Base-by-base conservation (phyloP, 768 basidiomycete species). In the Paxillus involutus region DNA sequence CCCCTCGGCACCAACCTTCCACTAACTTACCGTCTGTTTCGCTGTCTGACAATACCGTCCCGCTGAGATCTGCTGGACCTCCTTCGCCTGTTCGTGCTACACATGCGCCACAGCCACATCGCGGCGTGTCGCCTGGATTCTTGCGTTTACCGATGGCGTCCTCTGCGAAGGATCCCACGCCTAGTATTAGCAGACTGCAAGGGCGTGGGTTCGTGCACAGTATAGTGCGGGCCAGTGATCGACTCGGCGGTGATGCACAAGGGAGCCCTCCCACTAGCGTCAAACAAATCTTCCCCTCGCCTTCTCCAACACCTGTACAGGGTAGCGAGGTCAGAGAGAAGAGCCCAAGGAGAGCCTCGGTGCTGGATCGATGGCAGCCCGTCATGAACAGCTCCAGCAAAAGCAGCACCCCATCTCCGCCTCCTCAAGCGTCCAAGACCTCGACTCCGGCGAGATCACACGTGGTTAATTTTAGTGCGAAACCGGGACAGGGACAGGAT, bases 191-290 rank as follows among this genome's bases (percentile, higher is more conserved):
- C 56, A 75, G 90, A 55, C 71, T 94, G 16, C 85, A 92, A 62
- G 91, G 91, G 17, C 84, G 91, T 39, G 91, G 91, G 4, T 92
- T 94, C 64, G 91, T 94, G 3, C 86, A 89, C 68, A 89, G 80
- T 57, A 84, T 91, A 74, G 86, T 94, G 33, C 85, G 87, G 69
- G 85, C 78, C 44, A 89, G 82, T 60, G 74, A 79, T 16, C 75
- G 80, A 57, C 67, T 85, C 5, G 79, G 82, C 55, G 52, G 56
- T 10, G 60, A 62, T 1, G 30, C 69, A 10, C 64, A 65, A 3
- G 73, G 69, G 16, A 70, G 77, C 44, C 67, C 79, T 10, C 51
- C 65, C 0, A 41, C 70, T 13, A 32, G 59, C 30, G 53, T 51
- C 11, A 72, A 55, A 43, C 61, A 63, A 42, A 49, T 62, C 70